phyloP scores from a whole-genome alignment of 441 rosid species.

The Erodium texanum region DNA sequence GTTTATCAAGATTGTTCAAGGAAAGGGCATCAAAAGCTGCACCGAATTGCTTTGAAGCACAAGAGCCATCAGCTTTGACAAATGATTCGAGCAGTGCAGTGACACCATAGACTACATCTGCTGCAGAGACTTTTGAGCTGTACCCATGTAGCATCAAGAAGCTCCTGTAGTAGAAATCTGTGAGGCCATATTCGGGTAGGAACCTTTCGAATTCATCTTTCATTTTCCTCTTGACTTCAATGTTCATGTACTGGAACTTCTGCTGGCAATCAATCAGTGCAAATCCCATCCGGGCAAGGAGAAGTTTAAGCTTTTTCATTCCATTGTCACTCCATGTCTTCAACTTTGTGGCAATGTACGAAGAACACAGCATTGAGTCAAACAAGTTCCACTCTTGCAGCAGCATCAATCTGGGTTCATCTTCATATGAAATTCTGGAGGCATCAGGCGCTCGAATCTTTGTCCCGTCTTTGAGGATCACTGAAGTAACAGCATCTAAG shows the following conservation, averaged over 20 bases:
- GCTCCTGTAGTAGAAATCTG: conserved; percentile 74
- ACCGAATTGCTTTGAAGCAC: conserved; percentile 84
- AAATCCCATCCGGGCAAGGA: conserved; percentile 88
- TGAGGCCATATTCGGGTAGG: conserved; percentile 78
- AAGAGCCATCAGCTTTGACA: conserved; percentile 51
- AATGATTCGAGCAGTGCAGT: conserved; percentile 93
- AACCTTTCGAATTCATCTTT: conserved; percentile 73
- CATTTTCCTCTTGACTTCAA: conserved; percentile 75
- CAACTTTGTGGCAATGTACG: conserved; percentile 66
- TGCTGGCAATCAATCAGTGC: conserved; percentile 87
- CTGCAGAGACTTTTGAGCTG: conserved; percentile 86
- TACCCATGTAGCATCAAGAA: conserved; percentile 73
- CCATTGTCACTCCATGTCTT: conserved; percentile 97
- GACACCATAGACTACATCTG: conserved; percentile 89
- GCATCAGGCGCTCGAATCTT: conserved; percentile 76
- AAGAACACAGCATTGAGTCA: conserved; percentile 90
- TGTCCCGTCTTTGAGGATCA: conserved; percentile 81
- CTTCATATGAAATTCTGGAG: conserved; percentile 76
- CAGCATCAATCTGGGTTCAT: conserved; percentile 81
- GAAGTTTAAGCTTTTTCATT: conserved; percentile 79
- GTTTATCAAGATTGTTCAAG: conserved; percentile 55
- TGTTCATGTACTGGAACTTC: conserved; percentile 88
- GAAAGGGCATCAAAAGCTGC: conserved; percentile 91
- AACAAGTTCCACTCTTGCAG: conserved; percentile 85
- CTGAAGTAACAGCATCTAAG: conserved; percentile 60